Evolutionary conservation across 257 asterid genomes (phyloP), one percentile per base, ranked within the genome.

Genomic region (Ballota nigra): DNA sequence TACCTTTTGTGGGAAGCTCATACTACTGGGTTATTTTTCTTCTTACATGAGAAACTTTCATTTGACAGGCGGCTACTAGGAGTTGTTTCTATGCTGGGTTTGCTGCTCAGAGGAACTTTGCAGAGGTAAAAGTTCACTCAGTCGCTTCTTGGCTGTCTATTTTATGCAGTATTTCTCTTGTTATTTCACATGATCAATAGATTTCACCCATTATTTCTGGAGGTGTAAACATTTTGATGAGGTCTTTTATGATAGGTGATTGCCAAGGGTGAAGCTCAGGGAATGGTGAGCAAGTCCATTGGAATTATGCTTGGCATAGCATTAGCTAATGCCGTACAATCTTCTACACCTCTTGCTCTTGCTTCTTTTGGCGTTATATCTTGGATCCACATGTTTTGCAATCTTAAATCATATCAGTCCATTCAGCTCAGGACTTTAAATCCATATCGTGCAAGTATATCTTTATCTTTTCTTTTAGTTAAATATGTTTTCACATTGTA

Each of bases 221-320:
- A 40, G 23, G 28, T 40, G 68, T 60, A 20, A n/a, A 69, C 52
- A 53, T 79, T 73, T 70, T 67, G 52, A 81, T 24, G 61, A 74
- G 29, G 40, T 76, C 38, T 57, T 33, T 66, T 53, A 26, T 80
- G 73, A 58, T 90, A 94, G 98, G 97, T 94, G 71, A 94, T 94
- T 83, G 99, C 99, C 12, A 91, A 94, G 83, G 98, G 99, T 78
- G 99, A 94, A 86, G 98, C 98, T 79, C 99, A 91, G 81, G 99
- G 99, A 78, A 94, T 94, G 99, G 95, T 94, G 89, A 94, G 98
- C 97, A 94, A 94, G 83, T 89, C 90, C 72, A 53, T 91, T 26
- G 99, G 99, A 72, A 94, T 94, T 61, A 78, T 80, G 90, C 90
- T 91, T 67, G 99, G 97, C 83, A 94, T 94, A 82, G 95, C 86